Evolutionary conservation across 2,329 filamentous ascomycete species (phyloP).

Genomic region (Sphaerulina vaccinii): DNA sequence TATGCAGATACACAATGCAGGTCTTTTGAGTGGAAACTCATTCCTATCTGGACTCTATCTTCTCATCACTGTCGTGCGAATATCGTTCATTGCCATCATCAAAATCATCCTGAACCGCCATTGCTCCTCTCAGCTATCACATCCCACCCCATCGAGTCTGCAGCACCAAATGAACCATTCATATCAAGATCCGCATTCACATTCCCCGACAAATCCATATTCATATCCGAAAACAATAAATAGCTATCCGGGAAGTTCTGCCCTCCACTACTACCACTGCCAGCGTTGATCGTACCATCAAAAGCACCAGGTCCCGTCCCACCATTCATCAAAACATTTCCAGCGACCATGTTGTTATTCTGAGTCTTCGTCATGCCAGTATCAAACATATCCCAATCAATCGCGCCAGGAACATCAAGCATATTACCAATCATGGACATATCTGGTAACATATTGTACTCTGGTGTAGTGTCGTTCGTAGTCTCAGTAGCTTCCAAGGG

Average conservation of each 20-base stretch:
- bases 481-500: not conserved
- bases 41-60: no score
- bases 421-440: slow-evolving; percentile 34
- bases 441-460: slow-evolving; percentile 19
- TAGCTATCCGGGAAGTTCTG: not conserved
- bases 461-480: slow-evolving; percentile 12
- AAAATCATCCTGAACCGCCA: no score
- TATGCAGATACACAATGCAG: no score
- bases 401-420: slow-evolving; percentile 30
- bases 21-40: no score
- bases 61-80: no score
- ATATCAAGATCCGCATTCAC: no score
- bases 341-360: slow-evolving; percentile 7
- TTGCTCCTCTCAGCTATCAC: no score
- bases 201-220: no score
- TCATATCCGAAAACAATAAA: not conserved
- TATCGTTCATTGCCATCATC: no score
- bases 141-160: no score
- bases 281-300: slow-evolving; percentile 6
- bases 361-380: slow-evolving; percentile 20
- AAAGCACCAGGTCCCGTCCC: slow-evolving; percentile 18
- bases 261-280: not conserved
- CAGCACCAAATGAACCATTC: no score
- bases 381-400: slow-evolving; percentile 37
- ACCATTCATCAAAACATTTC: slow-evolving; percentile 18